Conservation (phyloP, 1,284 basidiomycete species). For the Apiotrichum veenhuisii region DNA sequence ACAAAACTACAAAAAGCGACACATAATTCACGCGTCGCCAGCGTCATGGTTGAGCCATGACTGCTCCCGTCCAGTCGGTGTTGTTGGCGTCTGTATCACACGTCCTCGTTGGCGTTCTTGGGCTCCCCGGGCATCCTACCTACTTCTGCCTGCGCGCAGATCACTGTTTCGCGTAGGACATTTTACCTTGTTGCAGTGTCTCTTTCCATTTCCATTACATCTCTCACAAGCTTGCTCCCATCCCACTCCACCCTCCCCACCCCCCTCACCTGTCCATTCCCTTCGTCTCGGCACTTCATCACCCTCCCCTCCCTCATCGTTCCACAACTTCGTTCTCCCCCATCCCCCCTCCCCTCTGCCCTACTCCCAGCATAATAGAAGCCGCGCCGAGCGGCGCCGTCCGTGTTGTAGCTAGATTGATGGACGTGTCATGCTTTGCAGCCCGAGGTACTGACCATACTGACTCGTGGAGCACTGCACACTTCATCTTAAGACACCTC, state of each 20-base stretch:
- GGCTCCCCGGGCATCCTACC: background rate
- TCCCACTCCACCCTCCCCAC: background rate
- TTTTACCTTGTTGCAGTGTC: background rate
- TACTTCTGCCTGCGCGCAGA: background rate
- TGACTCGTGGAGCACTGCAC: too few species aligned
- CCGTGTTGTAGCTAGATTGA: conserved; percentile 15
- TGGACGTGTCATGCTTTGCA: conserved; percentile 7
- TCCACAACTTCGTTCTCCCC: background rate
- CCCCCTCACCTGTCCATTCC: background rate
- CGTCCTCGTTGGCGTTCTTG: conserved; percentile 5
- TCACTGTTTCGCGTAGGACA: conserved; percentile 1
- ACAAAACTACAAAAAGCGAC: background rate
- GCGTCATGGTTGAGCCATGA: background rate
- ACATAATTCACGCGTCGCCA: background rate
- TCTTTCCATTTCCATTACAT: too few species aligned
- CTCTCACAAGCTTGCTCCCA: background rate
- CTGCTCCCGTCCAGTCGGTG: background rate
- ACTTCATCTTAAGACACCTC: too few species aligned
- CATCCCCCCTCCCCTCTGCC: background rate
- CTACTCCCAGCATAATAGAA: background rate
- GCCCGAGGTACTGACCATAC: background rate
- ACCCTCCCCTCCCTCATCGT: background rate
- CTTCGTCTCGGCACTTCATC: background rate
- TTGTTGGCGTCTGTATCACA: conserved; percentile 2
- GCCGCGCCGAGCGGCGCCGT: background rate